Base-by-base conservation (phyloP, 2,329 filamentous ascomycete species). In the Calonectria pseudoturangicola region DNA sequence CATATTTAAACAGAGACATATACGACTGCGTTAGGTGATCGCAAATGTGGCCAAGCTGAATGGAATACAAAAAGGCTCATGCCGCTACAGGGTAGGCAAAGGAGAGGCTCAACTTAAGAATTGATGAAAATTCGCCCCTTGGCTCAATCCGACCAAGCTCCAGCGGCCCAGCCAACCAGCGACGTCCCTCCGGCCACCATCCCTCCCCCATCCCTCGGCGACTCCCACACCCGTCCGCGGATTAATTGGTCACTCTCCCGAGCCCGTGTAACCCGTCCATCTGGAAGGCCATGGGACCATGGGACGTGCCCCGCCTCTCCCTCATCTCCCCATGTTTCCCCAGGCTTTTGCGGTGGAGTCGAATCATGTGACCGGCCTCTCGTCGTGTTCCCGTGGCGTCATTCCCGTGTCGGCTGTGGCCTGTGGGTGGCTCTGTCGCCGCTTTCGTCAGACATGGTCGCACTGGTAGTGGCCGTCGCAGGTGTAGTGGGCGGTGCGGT, bases 341-440 rank as follows among this genome's bases (percentile, higher is more conserved):
- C 78, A 76, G 77, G 77, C 74, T 79, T 79, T 79, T 73, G 27
- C 16, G 2, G 67, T 71, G 60, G 62, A 63, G 65, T 2, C 9
- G 8, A 13, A 74, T 80, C 78, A 80, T 79, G 78, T 80, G 78
- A 80, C 79, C 70, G 70, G 58, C 50, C 36, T 33, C 28, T 65
- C 10, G 36, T 54, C 45, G 66, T 48, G 62, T 41, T 27, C 67
- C 68, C 68, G 76, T 80, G 77, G 75, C 77, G 77, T 80, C 78
- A 80, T 79, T 79, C 74, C 77, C 78, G 60, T 64, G 45, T 58
- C 65, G 58, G 64, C 50, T 60, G 60, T 63, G 28, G 58, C 56
- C 58, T 60, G 60, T 63, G 28, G 62, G 60, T 63, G 28, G 62
- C 48, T 47, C 41, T 48, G 54, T 78, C 48, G 75, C 77, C 51